Conservation (phyloP, 1,284 basidiomycete genomes). For the Ceratobasidium sp. region DNA sequence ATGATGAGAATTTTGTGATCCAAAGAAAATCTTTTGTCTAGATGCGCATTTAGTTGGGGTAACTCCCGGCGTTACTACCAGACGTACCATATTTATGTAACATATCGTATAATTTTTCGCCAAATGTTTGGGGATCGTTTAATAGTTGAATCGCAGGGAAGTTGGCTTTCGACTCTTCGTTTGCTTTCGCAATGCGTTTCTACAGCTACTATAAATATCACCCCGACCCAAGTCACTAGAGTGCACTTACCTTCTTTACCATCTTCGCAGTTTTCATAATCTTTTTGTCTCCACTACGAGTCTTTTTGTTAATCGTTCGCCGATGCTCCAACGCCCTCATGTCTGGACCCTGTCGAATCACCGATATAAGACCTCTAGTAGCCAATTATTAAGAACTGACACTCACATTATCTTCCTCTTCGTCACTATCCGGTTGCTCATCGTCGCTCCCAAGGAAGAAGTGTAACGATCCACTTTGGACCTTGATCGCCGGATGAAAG, state of each 20-base stretch:
- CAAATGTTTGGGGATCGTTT: conserved; percentile 95
- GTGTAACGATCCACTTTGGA: conserved; percentile 95
- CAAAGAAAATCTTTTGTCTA: conserved; percentile 90
- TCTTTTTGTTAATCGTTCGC: conserved; percentile 90
- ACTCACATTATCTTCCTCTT: conserved; percentile 73
- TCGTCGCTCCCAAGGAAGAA: conserved; percentile 93
- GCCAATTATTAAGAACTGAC: background rate
- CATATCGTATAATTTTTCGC: conserved; percentile 92
- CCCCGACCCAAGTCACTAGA: background rate
- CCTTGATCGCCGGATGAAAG: conserved; percentile 94
- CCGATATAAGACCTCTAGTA: no score
- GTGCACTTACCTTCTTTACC: conserved; percentile 70
- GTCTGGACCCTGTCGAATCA: conserved; percentile 64
- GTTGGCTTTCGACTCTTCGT: conserved; percentile 69
- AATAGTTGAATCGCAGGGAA: conserved; percentile 95
- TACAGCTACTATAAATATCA: conserved; percentile 50
- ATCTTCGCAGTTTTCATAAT: conserved; percentile 74
- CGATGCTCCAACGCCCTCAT: conserved; percentile 82
- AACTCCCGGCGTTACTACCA: background rate
- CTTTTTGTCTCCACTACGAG: conserved; percentile 80
- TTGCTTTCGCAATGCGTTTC: conserved; percentile 67
- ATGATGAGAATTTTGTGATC: conserved; percentile 98
- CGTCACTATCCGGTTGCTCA: conserved; percentile 70
- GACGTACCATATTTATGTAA: conserved; percentile 72
- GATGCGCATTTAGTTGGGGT: background rate